phyloP scores from a whole-genome alignment of 2,329 filamentous ascomycete species.

The Pseudomassariella vexata region DNA sequence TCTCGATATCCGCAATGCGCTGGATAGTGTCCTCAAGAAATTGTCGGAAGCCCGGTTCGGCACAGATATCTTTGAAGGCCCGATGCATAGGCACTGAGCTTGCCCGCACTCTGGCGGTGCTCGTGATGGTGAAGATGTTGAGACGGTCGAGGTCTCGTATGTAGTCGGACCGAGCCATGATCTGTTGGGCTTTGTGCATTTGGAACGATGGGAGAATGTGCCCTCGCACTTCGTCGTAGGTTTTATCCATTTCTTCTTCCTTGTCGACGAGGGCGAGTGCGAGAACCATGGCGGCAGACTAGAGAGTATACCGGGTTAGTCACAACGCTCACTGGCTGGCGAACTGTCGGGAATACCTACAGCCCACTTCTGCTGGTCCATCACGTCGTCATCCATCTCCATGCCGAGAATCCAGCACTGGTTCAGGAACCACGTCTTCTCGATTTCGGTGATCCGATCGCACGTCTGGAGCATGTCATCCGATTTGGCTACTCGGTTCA shows the following conservation, averaged over 20 bases:
- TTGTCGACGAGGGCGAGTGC: constrained; percentile 85
- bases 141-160: constrained; percentile 87
- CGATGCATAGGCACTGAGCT: constrained; percentile 95
- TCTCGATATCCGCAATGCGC: constrained; percentile 89
- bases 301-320: constrained; percentile 1
- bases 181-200: constrained; percentile 76
- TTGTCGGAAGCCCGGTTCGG: constrained; percentile 69
- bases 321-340: constrained; percentile 1
- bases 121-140: constrained; percentile 94
- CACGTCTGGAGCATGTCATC: constrained; percentile 74
- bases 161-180: constrained; percentile 96
- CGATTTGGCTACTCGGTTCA: constrained; percentile 87
- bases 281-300: constrained; percentile 89
- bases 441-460: constrained; percentile 61
- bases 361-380: constrained; percentile 96
- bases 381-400: constrained; percentile 92
- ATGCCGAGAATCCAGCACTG: constrained; percentile 71
- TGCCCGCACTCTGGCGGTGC: constrained; percentile 77
- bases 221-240: constrained; percentile 60
- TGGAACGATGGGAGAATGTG: constrained; percentile 76
- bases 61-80: constrained; percentile 81
- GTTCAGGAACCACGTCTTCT: constrained; percentile 76
- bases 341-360: constrained; percentile 42
- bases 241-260: constrained; percentile 60
- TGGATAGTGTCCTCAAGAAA: constrained; percentile 78